Conservation (phyloP, 1,139 yeast genomes). For the Kurtzmaniella quercitrusa region DNA sequence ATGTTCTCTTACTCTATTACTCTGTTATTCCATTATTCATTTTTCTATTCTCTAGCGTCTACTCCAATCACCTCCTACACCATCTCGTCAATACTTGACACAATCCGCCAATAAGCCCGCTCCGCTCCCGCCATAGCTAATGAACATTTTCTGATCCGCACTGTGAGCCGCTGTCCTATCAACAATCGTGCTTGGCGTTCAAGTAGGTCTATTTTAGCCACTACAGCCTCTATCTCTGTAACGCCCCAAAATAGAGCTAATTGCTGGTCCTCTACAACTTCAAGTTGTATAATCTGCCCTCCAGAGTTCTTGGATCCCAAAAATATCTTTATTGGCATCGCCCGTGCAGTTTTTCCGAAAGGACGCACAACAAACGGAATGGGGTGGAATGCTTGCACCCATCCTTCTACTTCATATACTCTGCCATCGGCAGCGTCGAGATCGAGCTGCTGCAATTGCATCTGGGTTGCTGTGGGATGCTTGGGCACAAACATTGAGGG, state of each 20-base stretch:
- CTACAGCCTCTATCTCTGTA: slow-evolving; percentile 26
- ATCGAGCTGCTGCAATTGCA: not conserved
- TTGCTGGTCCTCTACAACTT: slow-evolving; percentile 23
- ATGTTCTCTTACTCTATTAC: too few relatives aligned
- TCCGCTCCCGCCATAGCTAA: slow-evolving; percentile 1
- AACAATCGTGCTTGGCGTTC: not conserved
- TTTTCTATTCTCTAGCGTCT: too few relatives aligned
- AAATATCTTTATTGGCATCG: slow-evolving; percentile 23
- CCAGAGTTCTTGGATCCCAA: slow-evolving; percentile 7
- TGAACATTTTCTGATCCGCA: slow-evolving; percentile 1
- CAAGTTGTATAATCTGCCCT: slow-evolving; percentile 15
- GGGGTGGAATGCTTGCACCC: slow-evolving; percentile 17
- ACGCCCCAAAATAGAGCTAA: slow-evolving; percentile 25
- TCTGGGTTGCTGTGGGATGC: not conserved
- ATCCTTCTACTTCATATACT: slow-evolving; percentile 18
- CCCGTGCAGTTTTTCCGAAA: slow-evolving; percentile 24
- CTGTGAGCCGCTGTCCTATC: not conserved
- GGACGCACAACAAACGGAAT: slow-evolving; percentile 25
- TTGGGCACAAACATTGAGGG: not conserved
- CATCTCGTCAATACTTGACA: not conserved
- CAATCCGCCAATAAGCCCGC: slow-evolving; percentile 4
- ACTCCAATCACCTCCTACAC: too few relatives aligned
- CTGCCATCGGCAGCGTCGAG: not conserved
- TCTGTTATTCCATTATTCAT: too few relatives aligned
- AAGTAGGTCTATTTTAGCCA: slow-evolving; percentile 2